These are phyloP conservation scores for Tulasnella sp. DNA, from an alignment of 768 basidiomycete species.

Conservation along the genomic window DNA sequence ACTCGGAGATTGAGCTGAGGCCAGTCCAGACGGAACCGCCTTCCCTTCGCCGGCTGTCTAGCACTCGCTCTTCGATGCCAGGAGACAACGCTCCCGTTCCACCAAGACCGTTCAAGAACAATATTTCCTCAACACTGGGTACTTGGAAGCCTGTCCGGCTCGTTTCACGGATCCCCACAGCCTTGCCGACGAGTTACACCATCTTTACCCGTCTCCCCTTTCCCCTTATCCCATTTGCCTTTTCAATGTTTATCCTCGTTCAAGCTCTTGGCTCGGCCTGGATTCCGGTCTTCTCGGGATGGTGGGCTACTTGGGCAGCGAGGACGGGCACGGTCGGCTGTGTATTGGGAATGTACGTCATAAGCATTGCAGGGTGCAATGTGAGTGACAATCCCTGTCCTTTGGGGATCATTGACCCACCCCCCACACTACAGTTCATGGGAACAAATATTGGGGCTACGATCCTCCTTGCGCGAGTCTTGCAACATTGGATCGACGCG, in stretches of 20 bases:
- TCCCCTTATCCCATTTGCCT: constrained; percentile 82
- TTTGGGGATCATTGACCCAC: neutral
- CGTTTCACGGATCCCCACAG: constrained; percentile 18
- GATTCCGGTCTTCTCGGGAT: constrained; percentile 75
- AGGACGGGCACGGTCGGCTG: constrained; percentile 39
- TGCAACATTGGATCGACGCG: constrained; percentile 44
- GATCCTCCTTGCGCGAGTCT: constrained; percentile 78
- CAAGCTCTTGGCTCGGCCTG: constrained; percentile 80
- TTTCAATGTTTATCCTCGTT: constrained; percentile 92
- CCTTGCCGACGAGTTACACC: constrained; percentile 69
- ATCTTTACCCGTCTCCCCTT: constrained; percentile 70
- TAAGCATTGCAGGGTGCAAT: constrained; percentile 74
- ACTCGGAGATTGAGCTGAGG: constrained; percentile 13
- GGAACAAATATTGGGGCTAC: constrained; percentile 92
- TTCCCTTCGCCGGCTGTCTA: neutral
- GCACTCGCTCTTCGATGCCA: neutral
- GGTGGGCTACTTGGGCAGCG: constrained; percentile 51
- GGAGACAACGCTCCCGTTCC: neutral
- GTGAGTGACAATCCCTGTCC: constrained; percentile 33
- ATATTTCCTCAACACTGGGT: neutral
- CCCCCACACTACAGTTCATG: constrained; percentile 41
- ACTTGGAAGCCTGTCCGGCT: constrained; percentile 30
- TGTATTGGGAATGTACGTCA: constrained; percentile 52
- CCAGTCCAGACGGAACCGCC: neutral
- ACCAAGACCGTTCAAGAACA: neutral